Evolutionary conservation across 116 monocot genomes (phyloP), one percentile per base, ranked within the genome.

Genomic region (Trichopus zeylanicus): DNA sequence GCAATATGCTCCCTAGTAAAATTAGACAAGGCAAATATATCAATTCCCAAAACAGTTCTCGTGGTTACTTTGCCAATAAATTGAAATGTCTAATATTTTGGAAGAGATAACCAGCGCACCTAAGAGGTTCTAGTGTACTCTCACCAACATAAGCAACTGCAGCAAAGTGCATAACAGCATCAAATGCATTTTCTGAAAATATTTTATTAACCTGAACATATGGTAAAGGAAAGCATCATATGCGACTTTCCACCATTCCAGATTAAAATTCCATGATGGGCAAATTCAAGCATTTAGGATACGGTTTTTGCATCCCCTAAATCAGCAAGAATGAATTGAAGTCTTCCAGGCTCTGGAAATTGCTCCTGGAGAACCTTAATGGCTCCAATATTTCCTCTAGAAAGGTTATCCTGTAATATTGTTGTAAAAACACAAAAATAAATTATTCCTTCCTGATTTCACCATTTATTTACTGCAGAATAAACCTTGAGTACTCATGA

Each of bases 131-230:
- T 28, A 89, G 82, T 29, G 93, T 93, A 69, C 93, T 93, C 73
- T 93, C 93, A 63, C 93, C 93, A 15, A 93, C 93, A 78, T 94
- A 94, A 57, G 94, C 89, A 67, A 94, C 94, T 38, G 89, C 94
- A 42, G 94, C 94, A 74, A 94, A 94, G 67, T 94, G 94, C 94
- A 94, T 94, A 26, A 94, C 94, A 33, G 94, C 94, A 81, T 94
- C 94, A 74, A 94, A 89, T 63, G 89, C 94, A 81, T 94, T 94
- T 68, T 89, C 78, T 55, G 71, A 47, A 81, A 94, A 94, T 66
- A 95, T 84, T 60, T 29, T 73, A 28, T 90, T 79, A 55, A 94
- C 89, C 89, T 86, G 63, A 60, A 53, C 3, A 58, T 31, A 19
- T 27, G 59, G 77, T 55, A 85, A 93, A 88, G 65, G 62, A 63